Evolutionary conservation across 2,329 filamentous ascomycete genomes (phyloP).

Genomic region (Saccharata proteae): DNA sequence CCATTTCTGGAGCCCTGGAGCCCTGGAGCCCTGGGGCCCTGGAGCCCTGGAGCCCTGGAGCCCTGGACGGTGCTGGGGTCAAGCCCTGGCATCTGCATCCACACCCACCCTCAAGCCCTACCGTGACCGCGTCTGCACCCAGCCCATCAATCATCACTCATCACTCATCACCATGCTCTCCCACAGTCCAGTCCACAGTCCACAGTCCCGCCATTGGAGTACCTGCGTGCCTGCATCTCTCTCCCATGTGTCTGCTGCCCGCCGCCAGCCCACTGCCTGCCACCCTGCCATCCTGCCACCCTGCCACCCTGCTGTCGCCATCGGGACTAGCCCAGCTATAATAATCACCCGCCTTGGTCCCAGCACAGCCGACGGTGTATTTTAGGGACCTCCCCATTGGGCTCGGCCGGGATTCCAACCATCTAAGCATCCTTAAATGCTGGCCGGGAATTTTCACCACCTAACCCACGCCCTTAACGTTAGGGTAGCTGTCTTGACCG

Average conservation of each 20-base stretch:
- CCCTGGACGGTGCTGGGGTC: neutral
- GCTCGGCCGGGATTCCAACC: neutral
- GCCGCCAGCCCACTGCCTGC: too few relatives aligned
- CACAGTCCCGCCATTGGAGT: slow-evolving; percentile 7
- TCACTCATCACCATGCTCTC: too few relatives aligned
- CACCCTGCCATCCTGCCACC: slow-evolving; percentile 2
- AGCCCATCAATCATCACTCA: slow-evolving; percentile 2
- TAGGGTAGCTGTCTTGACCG: neutral
- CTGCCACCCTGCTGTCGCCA: slow-evolving; percentile 4
- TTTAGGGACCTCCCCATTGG: slow-evolving; percentile 7
- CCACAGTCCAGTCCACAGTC: too few relatives aligned
- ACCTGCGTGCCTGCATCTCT: too few relatives aligned
- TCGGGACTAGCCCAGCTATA: slow-evolving; percentile 6
- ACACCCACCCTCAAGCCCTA: slow-evolving; percentile 1
- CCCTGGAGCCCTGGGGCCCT: too few relatives aligned
- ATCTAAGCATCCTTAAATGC: neutral
- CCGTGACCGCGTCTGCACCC: neutral
- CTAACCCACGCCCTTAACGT: neutral
- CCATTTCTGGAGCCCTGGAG: too few relatives aligned
- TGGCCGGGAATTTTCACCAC: neutral
- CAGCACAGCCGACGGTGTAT: slow-evolving; percentile 8
- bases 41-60: neutral
- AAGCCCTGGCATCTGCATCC: neutral
- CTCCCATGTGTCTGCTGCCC: too few relatives aligned
- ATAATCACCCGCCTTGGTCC: slow-evolving; percentile 6